These are phyloP conservation scores for Gracilaria vermiculophylla DNA, from an alignment of 23 red algal genomes.

Conservation along the genomic window DNA sequence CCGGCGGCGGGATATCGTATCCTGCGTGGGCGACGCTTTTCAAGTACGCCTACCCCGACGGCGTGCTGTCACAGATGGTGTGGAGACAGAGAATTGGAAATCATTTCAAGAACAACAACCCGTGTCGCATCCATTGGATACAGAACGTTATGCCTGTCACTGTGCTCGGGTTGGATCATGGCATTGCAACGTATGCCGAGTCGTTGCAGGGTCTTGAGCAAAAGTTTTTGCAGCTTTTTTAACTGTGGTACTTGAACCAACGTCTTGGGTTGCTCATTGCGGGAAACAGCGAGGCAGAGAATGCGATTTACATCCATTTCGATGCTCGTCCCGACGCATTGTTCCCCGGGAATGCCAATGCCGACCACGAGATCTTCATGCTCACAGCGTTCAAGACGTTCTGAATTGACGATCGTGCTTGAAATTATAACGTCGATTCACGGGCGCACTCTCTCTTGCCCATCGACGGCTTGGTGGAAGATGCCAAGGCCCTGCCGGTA, in stretches of 20 bases:
- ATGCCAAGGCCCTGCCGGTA: constrained; percentile 48
- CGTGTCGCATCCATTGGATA: constrained; percentile 49
- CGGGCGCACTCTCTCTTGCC: constrained; percentile 37
- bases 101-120: constrained; percentile 25
- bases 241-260: neutral
- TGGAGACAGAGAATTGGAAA: constrained; percentile 35
- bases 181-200: neutral
- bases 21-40: constrained; percentile 18
- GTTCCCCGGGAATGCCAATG: constrained; percentile 51
- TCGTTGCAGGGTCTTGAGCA: constrained; percentile 5
- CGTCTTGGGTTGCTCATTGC: constrained; percentile 37
- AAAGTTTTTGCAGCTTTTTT: neutral
- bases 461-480: constrained; percentile 42
- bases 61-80: constrained; percentile 28
- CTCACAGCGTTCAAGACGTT: constrained; percentile 27
- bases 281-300: neutral
- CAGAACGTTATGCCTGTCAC: constrained; percentile 37
- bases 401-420: constrained; percentile 22
- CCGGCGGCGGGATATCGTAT: constrained; percentile 42
- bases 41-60: constrained; percentile 54
- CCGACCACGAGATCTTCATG: constrained; percentile 46
- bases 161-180: constrained; percentile 41
- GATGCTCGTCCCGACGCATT: constrained; percentile 56
- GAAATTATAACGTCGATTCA: constrained; percentile 45
- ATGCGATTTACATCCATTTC: constrained; percentile 50